These are phyloP conservation scores for Suillus subaureus DNA, from an alignment of 768 basidiomycete species.

Conservation along the genomic window DNA sequence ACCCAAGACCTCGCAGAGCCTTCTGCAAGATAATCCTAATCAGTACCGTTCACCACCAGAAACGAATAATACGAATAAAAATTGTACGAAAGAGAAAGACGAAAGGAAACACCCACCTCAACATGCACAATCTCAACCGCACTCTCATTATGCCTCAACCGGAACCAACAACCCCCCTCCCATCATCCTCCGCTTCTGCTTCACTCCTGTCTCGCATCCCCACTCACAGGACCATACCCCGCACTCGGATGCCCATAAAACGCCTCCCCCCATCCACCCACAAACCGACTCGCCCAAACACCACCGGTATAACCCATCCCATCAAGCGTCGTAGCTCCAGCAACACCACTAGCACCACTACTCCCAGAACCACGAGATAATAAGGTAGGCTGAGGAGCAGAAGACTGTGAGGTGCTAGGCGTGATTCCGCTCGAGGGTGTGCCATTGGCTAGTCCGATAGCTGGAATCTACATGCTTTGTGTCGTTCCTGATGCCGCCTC, in stretches of 20 bases:
- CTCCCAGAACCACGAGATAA: slow-evolving; percentile 17
- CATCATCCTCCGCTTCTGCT: slow-evolving; percentile 53
- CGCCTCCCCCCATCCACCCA: slow-evolving; percentile 43
- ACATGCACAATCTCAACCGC: slow-evolving; percentile 71
- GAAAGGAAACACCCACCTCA: slow-evolving; percentile 54
- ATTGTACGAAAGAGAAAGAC: slow-evolving; percentile 1
- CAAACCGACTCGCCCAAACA: slow-evolving; percentile 39
- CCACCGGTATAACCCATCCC: slow-evolving; percentile 31
- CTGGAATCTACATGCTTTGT: slow-evolving; percentile 39
- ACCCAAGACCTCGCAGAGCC: slow-evolving; percentile 51
- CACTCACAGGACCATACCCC: slow-evolving; percentile 23
- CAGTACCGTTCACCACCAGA: not conserved
- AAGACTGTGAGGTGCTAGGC: slow-evolving; percentile 23
- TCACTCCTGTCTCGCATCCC: slow-evolving; percentile 30
- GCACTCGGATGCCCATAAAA: slow-evolving; percentile 34
- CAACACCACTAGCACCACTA: slow-evolving; percentile 26
- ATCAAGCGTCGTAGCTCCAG: slow-evolving; percentile 28
- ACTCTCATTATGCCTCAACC: slow-evolving; percentile 79
- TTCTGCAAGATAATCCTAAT: slow-evolving; percentile 37
- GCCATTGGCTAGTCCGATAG: slow-evolving; percentile 23
- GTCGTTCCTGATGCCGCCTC: slow-evolving; percentile 44
- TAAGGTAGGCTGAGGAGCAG: slow-evolving; percentile 24
- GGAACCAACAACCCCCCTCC: slow-evolving; percentile 61
- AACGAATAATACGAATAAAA: slow-evolving; percentile 10
- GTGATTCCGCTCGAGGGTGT: slow-evolving; percentile 20